Conservation (phyloP, 73 alveolate genomes). For the Paramecium pentaurelia region DNA sequence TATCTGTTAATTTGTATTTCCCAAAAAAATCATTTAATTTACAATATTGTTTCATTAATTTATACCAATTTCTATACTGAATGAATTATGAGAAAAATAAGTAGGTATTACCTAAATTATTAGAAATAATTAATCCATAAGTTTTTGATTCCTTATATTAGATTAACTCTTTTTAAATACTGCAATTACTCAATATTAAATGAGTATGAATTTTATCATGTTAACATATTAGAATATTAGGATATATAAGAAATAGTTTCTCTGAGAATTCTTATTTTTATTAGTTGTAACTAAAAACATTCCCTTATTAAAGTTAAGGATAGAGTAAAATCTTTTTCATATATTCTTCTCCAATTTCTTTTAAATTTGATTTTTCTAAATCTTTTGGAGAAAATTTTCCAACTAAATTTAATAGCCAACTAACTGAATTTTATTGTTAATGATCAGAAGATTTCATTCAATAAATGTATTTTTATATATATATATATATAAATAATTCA, state of each 20-base stretch:
- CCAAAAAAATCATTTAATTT: slow-evolving; percentile 22
- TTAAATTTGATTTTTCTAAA: not conserved
- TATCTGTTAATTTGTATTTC: slow-evolving; percentile 24
- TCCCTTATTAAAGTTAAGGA: not conserved
- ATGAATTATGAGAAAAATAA: not conserved
- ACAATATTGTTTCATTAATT: slow-evolving; percentile 30
- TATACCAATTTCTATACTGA: slow-evolving; percentile 19
- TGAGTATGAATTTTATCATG: not conserved
- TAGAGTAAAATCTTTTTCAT: not conserved
- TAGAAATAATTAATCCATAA: slow-evolving; percentile 22
- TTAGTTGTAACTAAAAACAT: not conserved
- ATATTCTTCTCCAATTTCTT: slow-evolving; percentile 19
- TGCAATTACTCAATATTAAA: slow-evolving; percentile 28
- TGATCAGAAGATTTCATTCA: not conserved
- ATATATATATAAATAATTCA: not conserved
- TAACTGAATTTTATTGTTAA: not conserved
- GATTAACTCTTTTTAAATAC: not conserved
- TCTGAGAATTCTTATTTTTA: not conserved
- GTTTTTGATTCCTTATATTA: slow-evolving; percentile 33
- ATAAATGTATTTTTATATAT: not conserved
- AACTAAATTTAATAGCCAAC: slow-evolving; percentile 14
- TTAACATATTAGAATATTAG: not conserved
- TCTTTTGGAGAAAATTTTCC: slow-evolving; percentile 16
- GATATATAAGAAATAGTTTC: not conserved
- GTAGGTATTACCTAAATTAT: slow-evolving; percentile 28